Evolutionary conservation across 805 yeast genomes (phyloP).

Genomic region (Yamadazyma phyllophila): DNA sequence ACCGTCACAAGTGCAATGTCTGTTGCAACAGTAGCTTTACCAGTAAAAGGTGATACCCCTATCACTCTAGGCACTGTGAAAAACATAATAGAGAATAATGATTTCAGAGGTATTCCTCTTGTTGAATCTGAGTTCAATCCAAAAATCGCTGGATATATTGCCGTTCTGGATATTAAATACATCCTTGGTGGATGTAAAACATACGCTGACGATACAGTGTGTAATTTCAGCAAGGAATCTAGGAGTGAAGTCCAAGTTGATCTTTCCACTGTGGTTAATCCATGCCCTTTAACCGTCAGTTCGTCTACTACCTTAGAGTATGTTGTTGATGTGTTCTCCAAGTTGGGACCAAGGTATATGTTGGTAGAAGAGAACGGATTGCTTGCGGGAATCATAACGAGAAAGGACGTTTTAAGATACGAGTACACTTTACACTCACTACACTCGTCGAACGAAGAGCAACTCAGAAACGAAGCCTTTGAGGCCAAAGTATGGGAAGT

Average conservation of each 20-base stretch:
- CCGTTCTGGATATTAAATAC: slow-evolving; percentile 39
- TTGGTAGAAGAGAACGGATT: slow-evolving; percentile 61
- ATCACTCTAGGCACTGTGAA: slow-evolving; percentile 34
- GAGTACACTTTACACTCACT: slow-evolving; percentile 40
- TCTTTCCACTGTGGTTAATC: slow-evolving; percentile 37
- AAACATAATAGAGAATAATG: slow-evolving; percentile 28
- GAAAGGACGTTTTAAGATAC: slow-evolving; percentile 77
- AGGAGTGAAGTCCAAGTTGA: slow-evolving; percentile 8
- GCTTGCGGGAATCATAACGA: slow-evolving; percentile 73
- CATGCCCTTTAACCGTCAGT: slow-evolving; percentile 62
- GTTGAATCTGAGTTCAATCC: slow-evolving; percentile 39
- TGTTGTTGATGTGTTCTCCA: slow-evolving; percentile 65
- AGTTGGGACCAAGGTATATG: slow-evolving; percentile 76
- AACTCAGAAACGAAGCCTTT: slow-evolving; percentile 17
- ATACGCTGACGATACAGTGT: slow-evolving; percentile 5
- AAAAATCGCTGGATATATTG: slow-evolving; percentile 45
- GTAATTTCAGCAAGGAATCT: slow-evolving; percentile 8
- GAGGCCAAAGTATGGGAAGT: slow-evolving; percentile 39
- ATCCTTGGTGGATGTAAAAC: slow-evolving; percentile 21
- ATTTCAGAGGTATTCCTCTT: slow-evolving; percentile 54
- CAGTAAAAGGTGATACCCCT: slow-evolving; percentile 25
- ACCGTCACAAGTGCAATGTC: slow-evolving; percentile 63
- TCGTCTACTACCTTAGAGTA: slow-evolving; percentile 55
- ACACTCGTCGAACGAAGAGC: slow-evolving; percentile 13
- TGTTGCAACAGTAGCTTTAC: slow-evolving; percentile 33